Conservation (phyloP, 2,329 filamentous ascomycete species). For the Neofusicoccum cordaticola region DNA sequence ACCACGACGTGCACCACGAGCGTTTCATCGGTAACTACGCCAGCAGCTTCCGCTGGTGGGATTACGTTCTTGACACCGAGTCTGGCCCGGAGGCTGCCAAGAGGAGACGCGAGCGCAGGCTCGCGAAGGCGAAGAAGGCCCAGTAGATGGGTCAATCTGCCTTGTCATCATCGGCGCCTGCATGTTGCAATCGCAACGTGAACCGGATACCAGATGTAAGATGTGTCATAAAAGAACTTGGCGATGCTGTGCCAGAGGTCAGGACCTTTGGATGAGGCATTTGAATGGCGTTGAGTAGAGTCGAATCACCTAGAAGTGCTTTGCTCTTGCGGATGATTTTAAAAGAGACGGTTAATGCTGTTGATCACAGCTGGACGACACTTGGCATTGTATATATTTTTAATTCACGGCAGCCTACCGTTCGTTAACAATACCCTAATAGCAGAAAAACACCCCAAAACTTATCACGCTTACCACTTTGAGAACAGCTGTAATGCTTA, state of each 20-base stretch:
- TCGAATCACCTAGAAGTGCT: not conserved
- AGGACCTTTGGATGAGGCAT: constrained; percentile 1
- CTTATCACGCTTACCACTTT: not conserved
- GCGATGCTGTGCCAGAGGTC: not conserved
- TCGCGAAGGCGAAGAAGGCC: constrained; percentile 65
- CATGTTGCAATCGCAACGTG: not conserved
- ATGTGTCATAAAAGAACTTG: not conserved
- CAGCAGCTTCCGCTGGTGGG: constrained; percentile 99
- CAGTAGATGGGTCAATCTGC: constrained; percentile 24
- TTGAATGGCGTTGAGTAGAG: not conserved
- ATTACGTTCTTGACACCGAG: constrained; percentile 90
- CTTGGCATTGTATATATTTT: constrained; percentile 12
- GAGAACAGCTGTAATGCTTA: not conserved
- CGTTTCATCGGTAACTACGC: constrained; percentile 98
- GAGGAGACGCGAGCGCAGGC: constrained; percentile 75
- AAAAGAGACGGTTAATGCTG: constrained; percentile 10
- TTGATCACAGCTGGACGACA: constrained; percentile 2
- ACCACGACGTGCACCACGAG: constrained; percentile 97
- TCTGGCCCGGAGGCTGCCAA: constrained; percentile 83
- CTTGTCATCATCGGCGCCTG: not conserved
- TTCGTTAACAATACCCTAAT: not conserved
- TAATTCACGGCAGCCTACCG: constrained; percentile 10
- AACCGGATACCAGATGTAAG: not conserved
- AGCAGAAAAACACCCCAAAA: not conserved
- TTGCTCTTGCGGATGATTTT: not conserved